phyloP scores from a whole-genome alignment of 2,329 filamentous ascomycete genomes.

The Cadophora sp. region DNA sequence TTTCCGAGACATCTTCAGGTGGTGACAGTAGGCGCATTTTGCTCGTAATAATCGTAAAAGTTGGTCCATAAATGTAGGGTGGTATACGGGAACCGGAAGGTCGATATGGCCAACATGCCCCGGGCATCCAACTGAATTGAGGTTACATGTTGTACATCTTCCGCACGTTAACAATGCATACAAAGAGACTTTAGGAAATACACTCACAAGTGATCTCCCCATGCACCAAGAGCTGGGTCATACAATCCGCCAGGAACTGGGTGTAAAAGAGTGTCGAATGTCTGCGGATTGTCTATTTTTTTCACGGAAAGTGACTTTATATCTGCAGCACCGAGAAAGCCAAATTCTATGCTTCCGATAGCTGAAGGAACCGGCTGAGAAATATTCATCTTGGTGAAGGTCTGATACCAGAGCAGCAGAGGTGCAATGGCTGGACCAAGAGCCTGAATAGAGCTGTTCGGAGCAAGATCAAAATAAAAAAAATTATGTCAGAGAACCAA shows the following conservation, averaged over 20 bases:
- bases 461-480: neutral
- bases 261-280: conserved; percentile 92
- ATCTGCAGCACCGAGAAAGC: conserved; percentile 80
- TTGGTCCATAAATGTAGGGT: conserved; percentile 96
- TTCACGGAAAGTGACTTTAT: conserved; percentile 91
- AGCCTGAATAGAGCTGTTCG: conserved; percentile 3
- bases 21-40: conserved; percentile 90
- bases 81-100: conserved; percentile 90
- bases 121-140: conserved; percentile 81
- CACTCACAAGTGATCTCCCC: conserved; percentile 80
- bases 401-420: conserved; percentile 32
- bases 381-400: conserved; percentile 63
- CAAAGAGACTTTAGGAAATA: neutral
- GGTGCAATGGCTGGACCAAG: conserved; percentile 24
- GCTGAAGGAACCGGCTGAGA: conserved; percentile 83
- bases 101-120: conserved; percentile 97
- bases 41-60: conserved; percentile 83
- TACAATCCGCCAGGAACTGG: conserved; percentile 91
- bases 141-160: conserved; percentile 91
- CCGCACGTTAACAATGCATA: conserved; percentile 28
- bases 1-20: conserved; percentile 78
- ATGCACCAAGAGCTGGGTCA: conserved; percentile 89
- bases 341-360: conserved; percentile 89
- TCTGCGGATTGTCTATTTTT: conserved; percentile 89
- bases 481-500: too few species aligned